These are phyloP conservation scores for Prillingera fragicola DNA, from an alignment of 1,284 basidiomycete species.

Conservation along the genomic window DNA sequence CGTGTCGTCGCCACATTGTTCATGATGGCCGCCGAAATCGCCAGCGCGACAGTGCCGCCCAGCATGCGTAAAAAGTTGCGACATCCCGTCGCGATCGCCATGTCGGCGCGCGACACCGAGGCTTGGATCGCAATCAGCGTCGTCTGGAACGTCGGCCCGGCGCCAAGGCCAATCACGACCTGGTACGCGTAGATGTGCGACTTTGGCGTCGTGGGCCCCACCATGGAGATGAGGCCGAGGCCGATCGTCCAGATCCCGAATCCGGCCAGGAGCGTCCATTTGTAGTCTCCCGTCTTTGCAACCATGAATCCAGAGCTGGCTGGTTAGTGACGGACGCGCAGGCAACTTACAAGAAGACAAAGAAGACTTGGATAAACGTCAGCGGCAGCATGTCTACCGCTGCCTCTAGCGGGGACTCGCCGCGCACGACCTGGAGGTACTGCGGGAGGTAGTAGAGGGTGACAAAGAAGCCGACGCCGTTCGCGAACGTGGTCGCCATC, in stretches of 20 bases:
- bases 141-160: conserved; percentile 43
- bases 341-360: too few relatives aligned
- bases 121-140: conserved; percentile 55
- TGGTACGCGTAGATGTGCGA: conserved; percentile 62
- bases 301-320: conserved; percentile 56
- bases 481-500: conserved; percentile 61
- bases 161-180: conserved; percentile 62
- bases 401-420: conserved; percentile 58
- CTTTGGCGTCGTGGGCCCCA: conserved; percentile 53
- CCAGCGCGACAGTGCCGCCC: conserved; percentile 33
- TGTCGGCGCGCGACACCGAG: conserved; percentile 34
- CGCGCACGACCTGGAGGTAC: conserved; percentile 66
- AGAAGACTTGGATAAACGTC: conserved; percentile 58
- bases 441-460: conserved; percentile 58
- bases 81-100: conserved; percentile 43
- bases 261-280: conserved; percentile 59
- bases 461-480: conserved; percentile 51
- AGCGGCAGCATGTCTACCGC: conserved; percentile 63
- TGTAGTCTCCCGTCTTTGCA: conserved; percentile 61
- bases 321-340: too few relatives aligned
- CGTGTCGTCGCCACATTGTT: conserved; percentile 33
- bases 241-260: conserved; percentile 66
- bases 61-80: conserved; percentile 43
- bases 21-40: conserved; percentile 29
- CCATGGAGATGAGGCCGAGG: conserved; percentile 62